A percentile compares a stretch with the other conserved stretches of the same genome.
Evolutionary conservation across 495 filamentous ascomycete species (phyloP).

Genomic region (Venustampulla echinocandica): DNA sequence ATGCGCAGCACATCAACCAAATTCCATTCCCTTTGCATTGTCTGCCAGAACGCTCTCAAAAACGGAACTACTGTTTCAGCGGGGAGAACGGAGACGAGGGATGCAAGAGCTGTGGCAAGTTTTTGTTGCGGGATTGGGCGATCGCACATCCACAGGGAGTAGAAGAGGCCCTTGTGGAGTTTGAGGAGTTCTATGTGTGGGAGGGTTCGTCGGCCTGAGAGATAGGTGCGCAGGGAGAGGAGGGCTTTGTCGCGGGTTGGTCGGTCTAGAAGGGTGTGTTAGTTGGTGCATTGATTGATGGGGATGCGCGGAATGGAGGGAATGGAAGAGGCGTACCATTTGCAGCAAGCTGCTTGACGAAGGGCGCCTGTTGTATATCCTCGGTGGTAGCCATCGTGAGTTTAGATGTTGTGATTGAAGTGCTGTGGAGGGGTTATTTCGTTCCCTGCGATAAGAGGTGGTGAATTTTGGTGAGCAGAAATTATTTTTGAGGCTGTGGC

Average conservation of each 20-base stretch:
- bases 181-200: slow-evolving; percentile 72
- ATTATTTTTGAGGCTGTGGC: slow-evolving; percentile 6
- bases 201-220: slow-evolving; percentile 58
- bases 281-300: neutral
- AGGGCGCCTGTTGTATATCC: slow-evolving; percentile 53
- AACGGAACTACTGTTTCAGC: slow-evolving; percentile 54
- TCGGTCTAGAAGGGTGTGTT: slow-evolving; percentile 48
- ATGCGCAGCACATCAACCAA: slow-evolving; percentile 77
- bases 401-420: slow-evolving; percentile 4
- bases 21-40: slow-evolving; percentile 73
- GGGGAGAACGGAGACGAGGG: slow-evolving; percentile 58
- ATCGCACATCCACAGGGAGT: slow-evolving; percentile 93
- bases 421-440: slow-evolving; percentile 3
- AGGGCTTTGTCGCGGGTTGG: slow-evolving; percentile 75
- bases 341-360: slow-evolving; percentile 67
- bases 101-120: slow-evolving; percentile 68
- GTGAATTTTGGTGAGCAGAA: neutral
- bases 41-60: slow-evolving; percentile 79
- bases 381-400: neutral
- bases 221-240: slow-evolving; percentile 67
- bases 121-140: slow-evolving; percentile 79
- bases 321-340: slow-evolving; percentile 47
- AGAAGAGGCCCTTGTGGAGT: slow-evolving; percentile 96
- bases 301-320: neutral
- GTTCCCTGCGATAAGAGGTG: slow-evolving; percentile 1